Conservation (phyloP, 495 filamentous ascomycete genomes). For the Apiosordaria backusii region DNA sequence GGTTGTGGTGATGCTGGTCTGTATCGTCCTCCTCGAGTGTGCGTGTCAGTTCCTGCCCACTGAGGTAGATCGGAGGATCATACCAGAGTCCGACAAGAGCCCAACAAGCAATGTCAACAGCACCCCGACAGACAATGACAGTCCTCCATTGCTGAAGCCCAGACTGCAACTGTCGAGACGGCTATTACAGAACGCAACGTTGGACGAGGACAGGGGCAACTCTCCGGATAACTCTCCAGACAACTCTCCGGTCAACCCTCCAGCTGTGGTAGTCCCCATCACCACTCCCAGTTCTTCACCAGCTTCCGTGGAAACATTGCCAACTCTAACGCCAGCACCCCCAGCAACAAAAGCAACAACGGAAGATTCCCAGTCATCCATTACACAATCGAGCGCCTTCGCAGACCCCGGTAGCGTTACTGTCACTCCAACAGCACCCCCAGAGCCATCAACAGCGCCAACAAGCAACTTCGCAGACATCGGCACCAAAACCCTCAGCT, state of each 20-base stretch:
- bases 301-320: neutral
- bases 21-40: constrained; percentile 24
- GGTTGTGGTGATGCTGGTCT: constrained; percentile 19
- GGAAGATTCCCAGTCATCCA: neutral
- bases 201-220: neutral
- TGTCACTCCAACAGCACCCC: neutral
- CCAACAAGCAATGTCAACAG: neutral
- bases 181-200: neutral
- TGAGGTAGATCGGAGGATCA: constrained; percentile 10
- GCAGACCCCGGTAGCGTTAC: neutral
- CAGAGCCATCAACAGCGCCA: neutral
- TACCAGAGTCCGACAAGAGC: constrained; percentile 8
- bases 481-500: neutral
- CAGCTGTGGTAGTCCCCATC: neutral
- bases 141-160: neutral
- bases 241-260: neutral
- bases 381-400: neutral
- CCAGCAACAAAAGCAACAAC: neutral
- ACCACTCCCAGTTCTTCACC: neutral
- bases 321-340: neutral
- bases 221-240: neutral
- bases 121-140: neutral
- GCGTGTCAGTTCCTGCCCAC: constrained; percentile 29
- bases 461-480: neutral
- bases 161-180: neutral